Evolutionary conservation across 768 basidiomycete genomes (phyloP).

Genomic region (Russula foetens): DNA sequence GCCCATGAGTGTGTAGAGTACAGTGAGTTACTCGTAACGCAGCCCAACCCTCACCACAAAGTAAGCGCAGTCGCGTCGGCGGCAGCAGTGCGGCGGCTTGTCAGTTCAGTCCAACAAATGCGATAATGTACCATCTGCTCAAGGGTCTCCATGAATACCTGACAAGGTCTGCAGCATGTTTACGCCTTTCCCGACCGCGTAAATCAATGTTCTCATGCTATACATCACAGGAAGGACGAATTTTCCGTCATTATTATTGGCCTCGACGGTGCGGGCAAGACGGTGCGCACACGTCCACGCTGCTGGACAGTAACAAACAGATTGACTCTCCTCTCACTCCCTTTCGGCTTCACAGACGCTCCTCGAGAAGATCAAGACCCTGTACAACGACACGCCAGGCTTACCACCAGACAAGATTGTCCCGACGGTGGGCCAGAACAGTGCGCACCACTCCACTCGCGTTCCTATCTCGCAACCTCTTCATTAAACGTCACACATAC

Average conservation of each 20-base stretch:
- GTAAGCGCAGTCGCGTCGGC: too few relatives aligned
- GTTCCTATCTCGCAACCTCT: too few relatives aligned
- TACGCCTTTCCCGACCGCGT: not conserved
- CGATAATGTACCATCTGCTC: constrained; percentile 84
- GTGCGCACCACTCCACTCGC: constrained; percentile 41
- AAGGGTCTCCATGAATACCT: constrained; percentile 88
- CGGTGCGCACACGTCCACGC: constrained; percentile 35
- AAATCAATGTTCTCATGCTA: not conserved
- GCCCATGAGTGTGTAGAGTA: constrained; percentile 24
- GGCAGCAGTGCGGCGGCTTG: too few relatives aligned
- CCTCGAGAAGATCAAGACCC: constrained; percentile 88
- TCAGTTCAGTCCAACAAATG: constrained; percentile 3
- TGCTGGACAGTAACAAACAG: not conserved
- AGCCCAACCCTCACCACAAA: too few relatives aligned
- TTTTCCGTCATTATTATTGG: constrained; percentile 95
- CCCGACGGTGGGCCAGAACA: constrained; percentile 97
- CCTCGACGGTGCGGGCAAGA: constrained; percentile 88
- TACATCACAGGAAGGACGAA: constrained; percentile 61
- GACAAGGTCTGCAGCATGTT: constrained; percentile 47
- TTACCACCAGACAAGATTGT: constrained; percentile 90
- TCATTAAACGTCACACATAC: not conserved
- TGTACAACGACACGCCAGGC: constrained; percentile 81
- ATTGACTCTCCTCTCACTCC: not conserved
- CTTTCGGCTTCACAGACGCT: constrained; percentile 49
- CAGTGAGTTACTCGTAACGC: too few relatives aligned